These are phyloP conservation scores for Begonia loranthoides DNA, from an alignment of 306 rosid species.

Conservation along the genomic window DNA sequence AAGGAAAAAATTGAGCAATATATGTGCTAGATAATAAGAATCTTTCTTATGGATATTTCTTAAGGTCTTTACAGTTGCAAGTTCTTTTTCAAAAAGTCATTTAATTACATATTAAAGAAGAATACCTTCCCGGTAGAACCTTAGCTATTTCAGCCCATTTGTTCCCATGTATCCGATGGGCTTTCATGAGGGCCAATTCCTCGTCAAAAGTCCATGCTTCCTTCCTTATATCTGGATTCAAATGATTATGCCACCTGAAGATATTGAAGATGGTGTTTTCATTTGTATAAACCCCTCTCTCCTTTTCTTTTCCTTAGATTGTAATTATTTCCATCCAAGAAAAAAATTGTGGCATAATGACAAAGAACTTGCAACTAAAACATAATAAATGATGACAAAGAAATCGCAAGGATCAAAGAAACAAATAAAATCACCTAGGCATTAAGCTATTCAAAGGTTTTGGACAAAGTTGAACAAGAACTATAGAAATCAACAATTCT, in stretches of 20 bases:
- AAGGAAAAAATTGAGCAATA: too few relatives aligned
- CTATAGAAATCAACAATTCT: too few relatives aligned
- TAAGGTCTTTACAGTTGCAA: too few relatives aligned
- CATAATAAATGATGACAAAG: not conserved
- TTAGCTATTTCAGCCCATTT: conserved; percentile 98
- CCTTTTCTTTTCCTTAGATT: not conserved
- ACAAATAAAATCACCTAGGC: not conserved
- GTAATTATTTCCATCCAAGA: not conserved
- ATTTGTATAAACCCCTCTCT: not conserved
- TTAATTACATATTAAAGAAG: conserved; percentile 10
- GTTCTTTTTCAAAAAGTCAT: not conserved
- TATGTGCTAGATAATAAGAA: too few relatives aligned
- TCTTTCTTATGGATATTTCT: too few relatives aligned
- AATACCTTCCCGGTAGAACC: conserved; percentile 89
- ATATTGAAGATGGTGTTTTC: conserved; percentile 8
- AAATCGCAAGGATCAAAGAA: not conserved
- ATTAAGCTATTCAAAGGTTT: too few relatives aligned
- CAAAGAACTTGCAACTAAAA: too few relatives aligned
- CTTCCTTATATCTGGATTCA: conserved; percentile 86
- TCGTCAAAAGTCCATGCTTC: conserved; percentile 92
- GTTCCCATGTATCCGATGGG: conserved; percentile 75
- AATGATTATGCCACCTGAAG: conserved; percentile 97
- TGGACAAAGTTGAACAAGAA: too few relatives aligned
- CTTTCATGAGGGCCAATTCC: conserved; percentile 79
- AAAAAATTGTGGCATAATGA: too few relatives aligned